Evolutionary conservation across 2,329 filamentous ascomycete genomes (phyloP), one percentile per base, ranked within the genome.

Genomic region (Ophiostoma himal-ulmi): DNA sequence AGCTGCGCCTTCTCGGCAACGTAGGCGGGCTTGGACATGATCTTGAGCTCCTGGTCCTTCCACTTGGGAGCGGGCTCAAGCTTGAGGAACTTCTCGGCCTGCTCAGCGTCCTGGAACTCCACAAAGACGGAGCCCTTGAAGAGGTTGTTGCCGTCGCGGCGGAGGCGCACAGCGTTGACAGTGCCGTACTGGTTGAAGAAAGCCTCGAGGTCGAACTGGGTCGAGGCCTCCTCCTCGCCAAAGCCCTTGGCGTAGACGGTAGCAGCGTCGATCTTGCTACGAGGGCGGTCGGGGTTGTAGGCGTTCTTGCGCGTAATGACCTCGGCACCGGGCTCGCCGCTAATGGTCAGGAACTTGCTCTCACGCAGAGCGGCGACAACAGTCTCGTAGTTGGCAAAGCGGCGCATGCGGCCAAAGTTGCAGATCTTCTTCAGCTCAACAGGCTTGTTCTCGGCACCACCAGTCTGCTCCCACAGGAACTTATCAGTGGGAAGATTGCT

Each of bases 91-190:
- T 88, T 88, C 79, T 93, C 85, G 76, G 92, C 89, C 30, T 88
- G 85, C 75, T 96, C 92, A 77, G 93, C 90, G 68, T 87, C 87
- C 73, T 87, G 85, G 79, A 98, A 99, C 80, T 97, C 94, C 74
- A 97, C 92, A 78, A 97, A 98, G 71, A 97, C 92, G 75, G 93
- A 97, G 75, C 94, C 93, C 86, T 99, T 99, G 89, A 98, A 99
- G 69, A 85, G 82, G 76, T 88, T 89, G 72, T 89, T 83, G 62
- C 85, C 84, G 67, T 83, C 84, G 74, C 95, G 93, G 75, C 96
- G 92, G 73, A 99, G 90, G 77, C 94, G 94, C 73, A 99, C 89
- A 66, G 89, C 87, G 77, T 91, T 92, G 76, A 92, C 87, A 10
- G 71, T 44, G 66, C 94, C 94, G 78, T 89, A 94, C 71, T 89